Conservation (phyloP, 768 basidiomycete genomes). For the Pulveroboletus sp. region DNA sequence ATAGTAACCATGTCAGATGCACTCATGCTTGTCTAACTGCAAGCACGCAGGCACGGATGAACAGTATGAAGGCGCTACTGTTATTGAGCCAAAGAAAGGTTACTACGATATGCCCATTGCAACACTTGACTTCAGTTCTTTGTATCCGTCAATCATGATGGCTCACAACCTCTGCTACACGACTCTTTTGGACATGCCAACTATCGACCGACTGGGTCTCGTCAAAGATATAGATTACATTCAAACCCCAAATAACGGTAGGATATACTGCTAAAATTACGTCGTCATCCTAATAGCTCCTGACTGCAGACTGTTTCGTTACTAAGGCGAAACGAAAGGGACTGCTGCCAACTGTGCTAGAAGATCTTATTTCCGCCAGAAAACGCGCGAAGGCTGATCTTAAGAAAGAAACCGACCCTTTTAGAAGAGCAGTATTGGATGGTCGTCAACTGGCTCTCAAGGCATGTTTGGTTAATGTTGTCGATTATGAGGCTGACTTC, state of each 20-base stretch:
- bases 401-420: slow-evolving; percentile 95
- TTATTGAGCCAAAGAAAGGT: slow-evolving; percentile 94
- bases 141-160: slow-evolving; percentile 99
- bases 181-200: slow-evolving; percentile 79
- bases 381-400: slow-evolving; percentile 95
- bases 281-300: neutral
- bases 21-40: slow-evolving; percentile 1
- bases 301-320: slow-evolving; percentile 76
- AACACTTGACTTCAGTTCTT: slow-evolving; percentile 95
- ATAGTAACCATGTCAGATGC: neutral
- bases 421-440: slow-evolving; percentile 95
- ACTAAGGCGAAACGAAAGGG: slow-evolving; percentile 77
- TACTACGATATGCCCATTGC: slow-evolving; percentile 98
- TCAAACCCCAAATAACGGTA: slow-evolving; percentile 94
- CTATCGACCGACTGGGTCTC: slow-evolving; percentile 74
- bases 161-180: slow-evolving; percentile 99
- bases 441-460: slow-evolving; percentile 97
- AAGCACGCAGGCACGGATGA: slow-evolving; percentile 72
- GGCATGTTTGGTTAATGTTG: slow-evolving; percentile 37
- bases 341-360: slow-evolving; percentile 85
- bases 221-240: slow-evolving; percentile 89
- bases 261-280: neutral
- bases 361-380: slow-evolving; percentile 90
- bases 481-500: neutral
- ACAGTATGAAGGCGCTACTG: slow-evolving; percentile 98